Percentiles rank a stretch among this genome's conserved stretches.
phyloP scores from a whole-genome alignment of 2,329 filamentous ascomycete genomes.

The Acephala macrosclerotiorum region DNA sequence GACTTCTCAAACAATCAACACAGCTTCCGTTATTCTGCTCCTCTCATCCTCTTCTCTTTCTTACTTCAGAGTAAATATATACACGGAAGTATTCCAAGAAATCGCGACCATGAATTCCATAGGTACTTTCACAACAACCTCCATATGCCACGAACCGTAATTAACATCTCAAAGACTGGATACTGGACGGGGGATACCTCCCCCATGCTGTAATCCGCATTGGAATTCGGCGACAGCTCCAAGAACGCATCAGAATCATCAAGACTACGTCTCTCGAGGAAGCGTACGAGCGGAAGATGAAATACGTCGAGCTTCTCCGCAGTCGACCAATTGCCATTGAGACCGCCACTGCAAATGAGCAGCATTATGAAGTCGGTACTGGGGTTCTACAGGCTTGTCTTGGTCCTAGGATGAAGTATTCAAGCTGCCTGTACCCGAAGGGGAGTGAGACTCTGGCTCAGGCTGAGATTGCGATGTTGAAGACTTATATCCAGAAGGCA shows the following conservation, averaged over 20 bases:
- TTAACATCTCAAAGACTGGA: conserved; percentile 51
- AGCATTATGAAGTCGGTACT: conserved; percentile 78
- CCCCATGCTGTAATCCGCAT: conserved; percentile 68
- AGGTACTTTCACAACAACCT: conserved; percentile 27
- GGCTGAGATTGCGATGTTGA: conserved; percentile 72
- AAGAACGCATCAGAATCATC: conserved; percentile 64
- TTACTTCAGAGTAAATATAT: neutral
- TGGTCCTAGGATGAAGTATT: conserved; percentile 77
- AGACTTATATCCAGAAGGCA: conserved; percentile 66
- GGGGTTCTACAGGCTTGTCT: conserved; percentile 67
- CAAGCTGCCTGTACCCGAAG: conserved; percentile 69
- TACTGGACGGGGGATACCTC: conserved; percentile 71
- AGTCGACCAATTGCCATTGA: conserved; percentile 72
- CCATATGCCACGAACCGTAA: conserved; percentile 8
- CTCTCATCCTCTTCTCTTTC: neutral
- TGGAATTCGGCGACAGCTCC: conserved; percentile 71
- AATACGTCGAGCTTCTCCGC: conserved; percentile 66
- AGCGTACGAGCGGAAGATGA: conserved; percentile 66
- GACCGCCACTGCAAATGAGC: conserved; percentile 68
- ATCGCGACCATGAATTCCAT: conserved; percentile 39
- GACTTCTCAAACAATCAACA: conserved; percentile 15
- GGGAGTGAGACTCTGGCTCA: conserved; percentile 68
- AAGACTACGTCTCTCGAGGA: conserved; percentile 58
- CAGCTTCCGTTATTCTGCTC: conserved; percentile 6
- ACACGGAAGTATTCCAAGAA: neutral